Evolutionary conservation across 2,329 filamentous ascomycete species (phyloP).

Genomic region (Pestalotiopsis sp.): DNA sequence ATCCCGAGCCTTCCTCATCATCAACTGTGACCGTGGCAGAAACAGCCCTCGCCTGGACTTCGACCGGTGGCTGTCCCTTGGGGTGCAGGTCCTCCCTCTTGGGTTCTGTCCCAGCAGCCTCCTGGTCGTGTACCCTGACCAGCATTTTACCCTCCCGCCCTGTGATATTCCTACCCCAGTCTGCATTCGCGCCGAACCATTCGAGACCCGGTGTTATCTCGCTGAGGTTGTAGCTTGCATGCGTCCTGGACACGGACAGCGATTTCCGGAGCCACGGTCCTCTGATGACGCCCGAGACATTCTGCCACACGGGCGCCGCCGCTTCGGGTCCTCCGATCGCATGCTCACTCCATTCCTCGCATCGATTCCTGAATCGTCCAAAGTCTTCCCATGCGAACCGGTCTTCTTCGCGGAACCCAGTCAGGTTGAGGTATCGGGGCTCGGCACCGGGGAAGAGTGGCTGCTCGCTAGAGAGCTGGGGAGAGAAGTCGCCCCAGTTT

Average conservation of each 20-base stretch:
- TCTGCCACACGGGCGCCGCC: slow-evolving; percentile 64
- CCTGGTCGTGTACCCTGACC: slow-evolving; percentile 63
- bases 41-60: slow-evolving; percentile 65
- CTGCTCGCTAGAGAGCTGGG: slow-evolving; percentile 31
- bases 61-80: slow-evolving; percentile 35
- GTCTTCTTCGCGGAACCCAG: slow-evolving; percentile 74
- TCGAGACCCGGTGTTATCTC: slow-evolving; percentile 63
- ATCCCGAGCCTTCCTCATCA: slow-evolving; percentile 67
- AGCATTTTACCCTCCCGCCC: slow-evolving; percentile 68
- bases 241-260: slow-evolving; percentile 45
- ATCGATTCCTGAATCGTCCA: slow-evolving; percentile 63
- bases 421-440: slow-evolving; percentile 64
- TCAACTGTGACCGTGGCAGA: slow-evolving; percentile 70
- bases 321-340: slow-evolving; percentile 44
- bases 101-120: slow-evolving; percentile 41
- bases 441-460: slow-evolving; percentile 24
- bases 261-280: slow-evolving; percentile 72
- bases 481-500: slow-evolving; percentile 61
- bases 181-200: slow-evolving; percentile 58
- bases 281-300: slow-evolving; percentile 73
- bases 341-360: slow-evolving; percentile 59
- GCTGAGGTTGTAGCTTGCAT: slow-evolving; percentile 61
- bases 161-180: slow-evolving; percentile 81
- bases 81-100: slow-evolving; percentile 33
- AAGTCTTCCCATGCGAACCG: slow-evolving; percentile 79